Conservation (phyloP, 345 rosid species). For the Pelargonium nanum region DNA sequence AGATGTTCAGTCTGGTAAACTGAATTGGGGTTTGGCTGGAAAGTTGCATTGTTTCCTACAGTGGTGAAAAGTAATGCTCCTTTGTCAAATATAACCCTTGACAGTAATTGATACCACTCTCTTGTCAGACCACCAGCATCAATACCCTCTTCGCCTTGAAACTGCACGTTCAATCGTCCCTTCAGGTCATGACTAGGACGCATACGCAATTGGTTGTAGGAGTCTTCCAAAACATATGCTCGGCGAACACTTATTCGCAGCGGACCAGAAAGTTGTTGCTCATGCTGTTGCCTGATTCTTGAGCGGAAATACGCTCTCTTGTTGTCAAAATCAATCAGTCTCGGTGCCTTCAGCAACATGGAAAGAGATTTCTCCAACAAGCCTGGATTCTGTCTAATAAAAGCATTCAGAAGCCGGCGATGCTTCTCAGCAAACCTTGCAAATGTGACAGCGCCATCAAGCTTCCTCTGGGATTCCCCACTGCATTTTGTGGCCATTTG, state of each 20-base stretch:
- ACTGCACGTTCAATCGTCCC: conserved; percentile 88
- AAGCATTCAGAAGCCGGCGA: conserved; percentile 80
- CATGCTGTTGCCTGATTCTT: conserved; percentile 83
- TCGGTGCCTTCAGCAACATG: conserved; percentile 87
- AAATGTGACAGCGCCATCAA: conserved; percentile 71
- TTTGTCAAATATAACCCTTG: conserved; percentile 92
- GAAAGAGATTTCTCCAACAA: conserved; percentile 86
- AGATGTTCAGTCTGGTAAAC: conserved; percentile 95
- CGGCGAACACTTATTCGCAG: conserved; percentile 83
- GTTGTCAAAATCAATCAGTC: conserved; percentile 89
- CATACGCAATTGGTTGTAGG: conserved; percentile 94
- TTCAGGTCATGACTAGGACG: conserved; percentile 77
- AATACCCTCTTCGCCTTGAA: conserved; percentile 98
- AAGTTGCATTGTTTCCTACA: conserved; percentile 85
- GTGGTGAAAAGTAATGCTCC: conserved; percentile 91
- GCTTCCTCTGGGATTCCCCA: conserved; percentile 56
- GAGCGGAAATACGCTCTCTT: conserved; percentile 88
- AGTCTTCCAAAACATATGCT: conserved; percentile 92
- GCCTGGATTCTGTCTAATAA: conserved; percentile 77
- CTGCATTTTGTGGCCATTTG: conserved; percentile 21
- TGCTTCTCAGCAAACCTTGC: conserved; percentile 90
- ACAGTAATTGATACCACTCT: conserved; percentile 94
- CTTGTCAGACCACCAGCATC: conserved; percentile 98
- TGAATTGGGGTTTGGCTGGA: conserved; percentile 96
- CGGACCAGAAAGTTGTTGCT: conserved; percentile 83